Conservation (phyloP, 139 green algal genomes). For the Ulvella scutata region DNA sequence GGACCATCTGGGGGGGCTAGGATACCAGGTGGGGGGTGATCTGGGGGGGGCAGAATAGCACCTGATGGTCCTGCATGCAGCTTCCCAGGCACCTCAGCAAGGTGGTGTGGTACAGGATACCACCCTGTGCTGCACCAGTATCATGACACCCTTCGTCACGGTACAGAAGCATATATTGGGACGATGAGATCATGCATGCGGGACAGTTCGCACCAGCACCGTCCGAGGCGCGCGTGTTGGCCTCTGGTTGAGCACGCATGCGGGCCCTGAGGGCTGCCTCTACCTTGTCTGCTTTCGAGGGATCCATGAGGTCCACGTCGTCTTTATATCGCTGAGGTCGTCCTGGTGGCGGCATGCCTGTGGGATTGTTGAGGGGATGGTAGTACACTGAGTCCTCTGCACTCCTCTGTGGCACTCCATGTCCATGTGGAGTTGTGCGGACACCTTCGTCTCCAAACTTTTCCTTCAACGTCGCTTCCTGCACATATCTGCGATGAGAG, state of each 20-base stretch:
- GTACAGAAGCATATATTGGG: constrained; percentile 3
- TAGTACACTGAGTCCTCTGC: constrained; percentile 50
- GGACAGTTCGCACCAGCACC: constrained; percentile 13
- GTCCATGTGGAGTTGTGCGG: background rate
- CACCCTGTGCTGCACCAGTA: background rate
- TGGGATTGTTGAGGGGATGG: constrained; percentile 51
- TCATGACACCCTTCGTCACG: background rate
- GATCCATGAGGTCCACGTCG: background rate
- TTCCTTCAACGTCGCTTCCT: too few species aligned
- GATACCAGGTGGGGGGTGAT: background rate
- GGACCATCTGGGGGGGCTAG: background rate
- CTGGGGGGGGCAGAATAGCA: background rate
- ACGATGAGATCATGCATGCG: constrained; percentile 20
- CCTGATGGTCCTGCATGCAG: background rate
- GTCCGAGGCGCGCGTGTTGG: constrained; percentile 31
- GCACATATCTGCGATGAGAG: too few species aligned
- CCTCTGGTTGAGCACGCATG: constrained; percentile 43
- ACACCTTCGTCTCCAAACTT: background rate
- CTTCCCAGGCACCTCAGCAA: background rate
- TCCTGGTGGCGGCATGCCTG: constrained; percentile 35
- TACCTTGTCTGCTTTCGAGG: background rate
- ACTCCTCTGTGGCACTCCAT: constrained; percentile 11
- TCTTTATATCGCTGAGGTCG: constrained; percentile 33
- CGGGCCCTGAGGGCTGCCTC: constrained; percentile 20
- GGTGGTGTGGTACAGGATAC: background rate